Evolutionary conservation across 768 basidiomycete genomes (phyloP).

Genomic region (Pleurotus salmoneostramineus): DNA sequence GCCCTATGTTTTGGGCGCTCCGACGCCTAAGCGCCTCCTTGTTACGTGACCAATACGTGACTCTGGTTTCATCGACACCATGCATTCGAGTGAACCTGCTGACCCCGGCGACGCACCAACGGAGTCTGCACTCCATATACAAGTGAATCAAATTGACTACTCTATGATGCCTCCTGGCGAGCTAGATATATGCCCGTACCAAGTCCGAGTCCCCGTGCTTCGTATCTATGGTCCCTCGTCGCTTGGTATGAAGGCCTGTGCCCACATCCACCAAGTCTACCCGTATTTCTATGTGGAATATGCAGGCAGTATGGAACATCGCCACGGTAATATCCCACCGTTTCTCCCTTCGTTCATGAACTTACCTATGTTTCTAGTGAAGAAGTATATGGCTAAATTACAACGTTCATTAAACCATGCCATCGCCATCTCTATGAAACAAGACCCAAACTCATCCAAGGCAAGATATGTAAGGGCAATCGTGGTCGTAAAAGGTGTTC

Average conservation of each 20-base stretch:
- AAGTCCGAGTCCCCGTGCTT: constrained; percentile 66
- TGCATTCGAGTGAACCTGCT: neutral
- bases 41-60: too few relatives aligned
- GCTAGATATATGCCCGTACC: constrained; percentile 59
- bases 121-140: constrained; percentile 30
- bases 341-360: neutral
- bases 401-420: constrained; percentile 81
- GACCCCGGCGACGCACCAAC: neutral
- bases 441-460: constrained; percentile 55
- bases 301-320: constrained; percentile 56
- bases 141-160: constrained; percentile 64
- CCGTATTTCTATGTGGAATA: constrained; percentile 94
- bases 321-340: constrained; percentile 42
- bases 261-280: constrained; percentile 91
- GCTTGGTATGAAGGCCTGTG: constrained; percentile 70
- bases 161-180: constrained; percentile 50
- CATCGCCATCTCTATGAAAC: constrained; percentile 75
- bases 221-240: constrained; percentile 86
- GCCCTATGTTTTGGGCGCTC: too few relatives aligned
- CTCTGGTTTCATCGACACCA: neutral
- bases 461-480: constrained; percentile 71
- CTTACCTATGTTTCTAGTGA: constrained; percentile 45
- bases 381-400: constrained; percentile 64
- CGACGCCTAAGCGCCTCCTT: too few relatives aligned
- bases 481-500: constrained; percentile 86